phyloP scores from a whole-genome alignment of 306 rosid species.

The Lotus japonicus region DNA sequence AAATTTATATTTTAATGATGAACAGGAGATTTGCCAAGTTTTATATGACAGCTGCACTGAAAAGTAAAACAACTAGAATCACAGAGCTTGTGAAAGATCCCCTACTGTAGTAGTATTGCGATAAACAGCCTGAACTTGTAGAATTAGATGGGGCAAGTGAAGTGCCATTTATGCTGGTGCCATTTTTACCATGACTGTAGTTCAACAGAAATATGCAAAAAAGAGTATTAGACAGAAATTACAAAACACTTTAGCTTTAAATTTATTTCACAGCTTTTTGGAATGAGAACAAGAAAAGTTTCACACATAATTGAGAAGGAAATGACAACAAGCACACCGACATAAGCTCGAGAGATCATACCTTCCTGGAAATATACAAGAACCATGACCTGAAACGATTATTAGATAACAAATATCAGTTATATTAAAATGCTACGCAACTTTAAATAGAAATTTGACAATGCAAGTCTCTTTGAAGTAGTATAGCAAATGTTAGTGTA shows the following conservation, averaged over 20 bases:
- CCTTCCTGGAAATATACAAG: constrained; percentile 85
- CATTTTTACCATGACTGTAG: constrained; percentile 52
- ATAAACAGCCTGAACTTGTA: constrained; percentile 47
- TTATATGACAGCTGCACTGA: constrained; percentile 45
- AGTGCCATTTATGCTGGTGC: constrained; percentile 48
- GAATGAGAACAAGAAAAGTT: background rate
- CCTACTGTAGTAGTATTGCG: constrained; percentile 33
- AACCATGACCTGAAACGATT: constrained; percentile 60
- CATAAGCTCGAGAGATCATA: constrained; percentile 21
- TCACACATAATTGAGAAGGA: background rate
- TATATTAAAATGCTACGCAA: background rate
- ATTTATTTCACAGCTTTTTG: background rate
- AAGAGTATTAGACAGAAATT: background rate
- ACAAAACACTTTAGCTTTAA: background rate
- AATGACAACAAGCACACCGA: background rate
- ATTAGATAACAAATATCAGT: constrained; percentile 18
- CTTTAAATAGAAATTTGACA: background rate
- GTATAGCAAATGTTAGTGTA: background rate
- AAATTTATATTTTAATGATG: constrained; percentile 20
- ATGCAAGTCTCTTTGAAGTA: background rate
- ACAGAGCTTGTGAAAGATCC: constrained; percentile 43
- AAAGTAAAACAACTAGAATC: constrained; percentile 34
- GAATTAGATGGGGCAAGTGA: constrained; percentile 68
- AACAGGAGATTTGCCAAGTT: constrained; percentile 13
- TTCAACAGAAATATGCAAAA: constrained; percentile 21